Evolutionary conservation across 1,284 basidiomycete species (phyloP).

Genomic region (Chondrostereum purpureum): DNA sequence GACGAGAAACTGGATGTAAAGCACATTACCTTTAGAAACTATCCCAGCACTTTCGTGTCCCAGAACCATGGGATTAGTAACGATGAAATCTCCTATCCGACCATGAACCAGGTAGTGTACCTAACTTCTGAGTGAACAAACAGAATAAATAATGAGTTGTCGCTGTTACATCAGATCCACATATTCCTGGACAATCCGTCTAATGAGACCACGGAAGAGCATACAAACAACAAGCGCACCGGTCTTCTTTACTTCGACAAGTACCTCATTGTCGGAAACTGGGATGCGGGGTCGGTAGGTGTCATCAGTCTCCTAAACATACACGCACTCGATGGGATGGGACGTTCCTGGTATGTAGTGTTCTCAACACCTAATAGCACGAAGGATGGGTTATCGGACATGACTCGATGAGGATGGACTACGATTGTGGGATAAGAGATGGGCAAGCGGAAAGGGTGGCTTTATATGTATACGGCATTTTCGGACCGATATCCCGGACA

Average conservation of each 20-base stretch:
- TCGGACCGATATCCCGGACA: no score
- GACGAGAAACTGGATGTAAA: neutral
- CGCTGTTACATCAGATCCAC: conserved; percentile 73
- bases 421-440: neutral
- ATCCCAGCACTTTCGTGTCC: conserved; percentile 57
- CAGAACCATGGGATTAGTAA: conserved; percentile 74
- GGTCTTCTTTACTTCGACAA: conserved; percentile 90
- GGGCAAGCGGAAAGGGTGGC: no score
- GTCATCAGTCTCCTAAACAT: conserved; percentile 6
- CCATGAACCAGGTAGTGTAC: conserved; percentile 75
- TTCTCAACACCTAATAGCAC: conserved; percentile 72
- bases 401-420: conserved; percentile 26
- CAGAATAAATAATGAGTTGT: conserved; percentile 3
- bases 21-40: conserved; percentile 37
- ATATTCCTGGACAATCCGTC: conserved; percentile 57
- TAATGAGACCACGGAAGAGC: conserved; percentile 1
- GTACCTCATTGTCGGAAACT: conserved; percentile 76
- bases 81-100: conserved; percentile 73
- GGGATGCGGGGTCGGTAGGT: conserved; percentile 9
- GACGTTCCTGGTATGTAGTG: conserved; percentile 69
- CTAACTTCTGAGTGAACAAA: conserved; percentile 25
- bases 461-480: no score
- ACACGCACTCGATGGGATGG: conserved; percentile 62
- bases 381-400: conserved; percentile 76
- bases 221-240: conserved; percentile 36